Percentiles rank a stretch among this genome's conserved stretches.
These are phyloP conservation scores for Apiospora arundinis DNA, from an alignment of 2,329 filamentous ascomycete species.

Conservation along the genomic window DNA sequence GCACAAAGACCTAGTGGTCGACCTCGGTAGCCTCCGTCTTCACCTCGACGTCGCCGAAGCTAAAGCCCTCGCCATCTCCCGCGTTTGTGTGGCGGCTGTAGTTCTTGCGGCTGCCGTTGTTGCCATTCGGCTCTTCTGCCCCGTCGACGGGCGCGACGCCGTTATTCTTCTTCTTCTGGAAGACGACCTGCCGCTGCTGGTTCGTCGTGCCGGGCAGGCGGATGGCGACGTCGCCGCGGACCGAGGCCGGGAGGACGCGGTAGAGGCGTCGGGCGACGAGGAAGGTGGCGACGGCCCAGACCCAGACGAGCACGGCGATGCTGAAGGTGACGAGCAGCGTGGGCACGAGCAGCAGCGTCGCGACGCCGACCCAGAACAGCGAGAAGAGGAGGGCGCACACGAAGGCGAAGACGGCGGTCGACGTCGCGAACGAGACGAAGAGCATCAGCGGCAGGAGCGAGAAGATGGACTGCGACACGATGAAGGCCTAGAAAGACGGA, in stretches of 20 bases:
- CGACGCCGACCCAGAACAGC: conserved; percentile 71
- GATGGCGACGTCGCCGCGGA: conserved; percentile 27
- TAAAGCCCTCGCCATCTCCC: neutral
- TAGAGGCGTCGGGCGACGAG: conserved; percentile 55
- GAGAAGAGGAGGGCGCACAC: conserved; percentile 68
- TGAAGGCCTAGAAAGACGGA: conserved; percentile 64
- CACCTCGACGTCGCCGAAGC: conserved; percentile 27
- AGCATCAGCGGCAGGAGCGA: conserved; percentile 71
- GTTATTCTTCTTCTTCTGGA: conserved; percentile 30
- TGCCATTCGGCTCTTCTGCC: neutral
- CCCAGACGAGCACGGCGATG: conserved; percentile 69
- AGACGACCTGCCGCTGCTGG: conserved; percentile 36
- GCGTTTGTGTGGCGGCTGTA: neutral
- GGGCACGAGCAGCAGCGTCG: conserved; percentile 71
- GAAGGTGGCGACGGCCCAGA: conserved; percentile 70
- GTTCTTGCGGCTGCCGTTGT: neutral
- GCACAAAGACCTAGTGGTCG: conserved; percentile 37
- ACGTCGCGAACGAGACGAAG: conserved; percentile 70
- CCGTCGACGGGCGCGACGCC: neutral
- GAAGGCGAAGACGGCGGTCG: conserved; percentile 67
- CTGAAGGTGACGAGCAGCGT: conserved; percentile 70
- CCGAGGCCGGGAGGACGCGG: conserved; percentile 29
- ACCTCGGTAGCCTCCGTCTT: conserved; percentile 35
- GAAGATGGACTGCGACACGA: conserved; percentile 68
- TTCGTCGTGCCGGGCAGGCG: conserved; percentile 23